Evolutionary conservation across 441 rosid species (phyloP).

Genomic region (Macaranga tanarius): DNA sequence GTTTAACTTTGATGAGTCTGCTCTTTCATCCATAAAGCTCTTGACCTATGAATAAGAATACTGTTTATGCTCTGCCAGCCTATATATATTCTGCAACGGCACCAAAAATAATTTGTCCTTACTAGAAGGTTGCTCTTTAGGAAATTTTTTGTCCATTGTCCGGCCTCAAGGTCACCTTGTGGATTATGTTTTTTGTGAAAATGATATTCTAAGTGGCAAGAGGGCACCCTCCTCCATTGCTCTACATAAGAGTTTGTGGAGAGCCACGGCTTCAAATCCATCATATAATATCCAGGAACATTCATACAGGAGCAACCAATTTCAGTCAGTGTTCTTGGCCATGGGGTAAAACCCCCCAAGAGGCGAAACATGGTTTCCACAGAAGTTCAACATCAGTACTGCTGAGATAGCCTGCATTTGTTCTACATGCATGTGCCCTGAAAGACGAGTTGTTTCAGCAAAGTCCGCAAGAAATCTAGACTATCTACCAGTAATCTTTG

Average conservation of each 20-base stretch:
- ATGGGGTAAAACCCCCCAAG: neutral
- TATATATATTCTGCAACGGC: no score
- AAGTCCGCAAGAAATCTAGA: neutral
- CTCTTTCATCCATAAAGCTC: no score
- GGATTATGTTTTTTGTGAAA: no score
- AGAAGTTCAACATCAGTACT: neutral
- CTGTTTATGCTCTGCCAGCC: no score
- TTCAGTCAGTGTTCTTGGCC: neutral
- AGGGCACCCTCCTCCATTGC: neutral
- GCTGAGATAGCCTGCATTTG: neutral
- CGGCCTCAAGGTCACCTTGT: no score
- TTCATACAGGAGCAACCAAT: neutral
- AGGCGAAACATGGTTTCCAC: neutral
- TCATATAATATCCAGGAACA: neutral
- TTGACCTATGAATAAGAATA: no score
- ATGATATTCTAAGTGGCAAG: neutral
- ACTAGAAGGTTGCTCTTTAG: no score
- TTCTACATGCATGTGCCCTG: neutral
- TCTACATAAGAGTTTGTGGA: neutral
- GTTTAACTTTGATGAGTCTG: no score
- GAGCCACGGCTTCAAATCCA: neutral
- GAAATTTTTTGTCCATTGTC: no score
- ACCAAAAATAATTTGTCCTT: no score
- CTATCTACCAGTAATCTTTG: constrained; percentile 63
- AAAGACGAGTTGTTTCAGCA: no score